These are phyloP conservation scores for Dioscorea dumetorum DNA, from an alignment of 106 monocot genomes.

Conservation along the genomic window DNA sequence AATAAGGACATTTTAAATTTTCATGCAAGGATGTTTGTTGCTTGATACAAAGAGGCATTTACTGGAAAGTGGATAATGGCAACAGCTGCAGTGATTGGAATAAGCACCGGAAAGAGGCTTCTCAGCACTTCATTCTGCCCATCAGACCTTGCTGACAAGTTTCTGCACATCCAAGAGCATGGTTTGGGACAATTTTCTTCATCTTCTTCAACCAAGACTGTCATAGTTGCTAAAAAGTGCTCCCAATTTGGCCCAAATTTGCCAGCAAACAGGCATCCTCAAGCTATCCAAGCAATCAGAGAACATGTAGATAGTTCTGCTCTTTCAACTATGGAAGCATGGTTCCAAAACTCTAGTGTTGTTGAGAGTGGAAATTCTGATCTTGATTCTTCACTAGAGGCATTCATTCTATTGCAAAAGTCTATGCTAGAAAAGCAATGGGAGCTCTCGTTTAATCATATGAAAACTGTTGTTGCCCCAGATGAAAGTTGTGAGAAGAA, in stretches of 20 bases:
- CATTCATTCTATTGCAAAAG: conserved; percentile 73
- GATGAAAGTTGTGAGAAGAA: conserved; percentile 16
- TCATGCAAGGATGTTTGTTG: too few relatives aligned
- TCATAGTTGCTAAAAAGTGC: conserved; percentile 34
- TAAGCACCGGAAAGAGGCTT: conserved; percentile 72
- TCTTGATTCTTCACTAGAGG: conserved; percentile 73
- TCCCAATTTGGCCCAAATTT: conserved; percentile 37
- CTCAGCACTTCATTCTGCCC: conserved; percentile 64
- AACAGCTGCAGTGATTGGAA: conserved; percentile 67
- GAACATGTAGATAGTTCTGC: conserved; percentile 31
- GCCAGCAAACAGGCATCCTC: conserved; percentile 29
- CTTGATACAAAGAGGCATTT: background rate
- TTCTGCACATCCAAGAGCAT: conserved; percentile 39
- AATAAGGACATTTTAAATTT: too few relatives aligned
- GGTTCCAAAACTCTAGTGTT: conserved; percentile 15
- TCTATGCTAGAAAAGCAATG: conserved; percentile 98
- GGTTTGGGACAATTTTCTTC: conserved; percentile 21
- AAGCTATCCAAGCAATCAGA: conserved; percentile 50
- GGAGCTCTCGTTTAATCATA: conserved; percentile 57
- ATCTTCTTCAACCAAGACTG: conserved; percentile 18
- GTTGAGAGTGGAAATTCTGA: conserved; percentile 25
- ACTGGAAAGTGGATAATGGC: conserved; percentile 39
- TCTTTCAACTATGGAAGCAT: conserved; percentile 21
- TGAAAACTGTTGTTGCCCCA: conserved; percentile 1
- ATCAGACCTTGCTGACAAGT: conserved; percentile 53